Base-by-base conservation (phyloP, 2,329 filamentous ascomycete genomes). In the Trichocomaceae sp. region DNA sequence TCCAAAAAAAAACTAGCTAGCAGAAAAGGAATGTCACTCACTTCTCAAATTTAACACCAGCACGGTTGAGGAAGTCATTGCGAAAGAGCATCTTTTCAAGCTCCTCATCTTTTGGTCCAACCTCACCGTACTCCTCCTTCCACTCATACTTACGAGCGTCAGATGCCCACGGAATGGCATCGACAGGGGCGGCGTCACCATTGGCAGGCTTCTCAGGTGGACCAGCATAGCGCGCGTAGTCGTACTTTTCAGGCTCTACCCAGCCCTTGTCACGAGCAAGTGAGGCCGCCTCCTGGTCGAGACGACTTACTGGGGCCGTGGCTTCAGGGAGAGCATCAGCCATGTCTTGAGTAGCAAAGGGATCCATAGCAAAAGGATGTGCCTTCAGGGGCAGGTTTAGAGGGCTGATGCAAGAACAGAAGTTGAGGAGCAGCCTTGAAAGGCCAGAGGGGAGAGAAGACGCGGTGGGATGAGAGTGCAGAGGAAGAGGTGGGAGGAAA, bases 121-220 rank as follows among this genome's bases (percentile, higher is more conserved):
- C 77, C 41, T 97, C 92, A 2, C 92, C 93, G 61, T 80, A 88
- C 2, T 95, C 89, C 10, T 90, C 90, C 17, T 84, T 79, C 87
- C 88, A 97, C 64, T 91, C 83, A 63, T 97, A 97, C 44, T 87
- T 77, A 0, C 67, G 73, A n/a, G 83, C 85, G 53, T 81, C 80
- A 37, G 75, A 75, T 50, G 77, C 75, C 82, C 77, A 83, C 8
- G 49, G 44, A 13, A 44, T 42, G 31, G 37, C 50, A n/a, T 63
- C 57, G 3, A 67, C 62, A 29, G 54, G 41, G 45, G 61, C 20
- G 20, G 59, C 58, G 41, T 45, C 57, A 26, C 63, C 59, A 5
- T 63, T 62, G 15, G 53, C 58, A 50, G 62, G 56, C 35, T 62
- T 59, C 8, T 57, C 50, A 9, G 48, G n/a, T 13, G 57, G 35